Conservation (phyloP, 768 basidiomycete genomes). For the Hypholoma sublateritium region DNA sequence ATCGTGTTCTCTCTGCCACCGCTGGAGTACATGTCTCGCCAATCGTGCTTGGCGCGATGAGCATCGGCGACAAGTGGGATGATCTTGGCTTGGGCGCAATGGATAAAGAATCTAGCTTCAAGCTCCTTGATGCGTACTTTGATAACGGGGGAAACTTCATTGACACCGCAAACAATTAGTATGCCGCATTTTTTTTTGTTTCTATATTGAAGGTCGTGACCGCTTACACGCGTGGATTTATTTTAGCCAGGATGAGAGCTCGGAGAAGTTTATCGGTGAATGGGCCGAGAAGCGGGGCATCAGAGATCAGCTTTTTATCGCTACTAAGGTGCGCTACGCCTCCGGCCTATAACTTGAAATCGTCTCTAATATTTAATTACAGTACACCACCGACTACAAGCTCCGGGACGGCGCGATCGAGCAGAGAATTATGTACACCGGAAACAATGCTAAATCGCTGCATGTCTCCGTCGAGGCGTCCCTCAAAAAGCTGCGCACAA, state of each 20-base stretch:
- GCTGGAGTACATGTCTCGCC: slow-evolving; percentile 33
- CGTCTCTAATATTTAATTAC: background rate
- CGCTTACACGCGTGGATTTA: background rate
- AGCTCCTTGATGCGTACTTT: slow-evolving; percentile 41
- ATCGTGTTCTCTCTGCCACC: slow-evolving; percentile 38
- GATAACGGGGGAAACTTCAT: slow-evolving; percentile 44
- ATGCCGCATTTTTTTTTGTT: background rate
- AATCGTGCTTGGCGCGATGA: slow-evolving; percentile 44
- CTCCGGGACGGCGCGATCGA: slow-evolving; percentile 19
- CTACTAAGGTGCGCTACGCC: slow-evolving; percentile 35
- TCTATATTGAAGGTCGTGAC: background rate
- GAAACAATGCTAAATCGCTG: slow-evolving; percentile 42
- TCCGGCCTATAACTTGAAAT: too few species aligned
- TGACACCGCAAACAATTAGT: slow-evolving; percentile 42
- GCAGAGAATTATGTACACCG: slow-evolving; percentile 38
- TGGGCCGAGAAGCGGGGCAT: slow-evolving; percentile 38
- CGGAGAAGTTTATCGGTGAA: slow-evolving; percentile 41
- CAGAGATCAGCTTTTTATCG: slow-evolving; percentile 39
- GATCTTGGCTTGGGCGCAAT: slow-evolving; percentile 28
- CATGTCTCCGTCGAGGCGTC: slow-evolving; percentile 39
- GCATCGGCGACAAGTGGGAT: slow-evolving; percentile 46
- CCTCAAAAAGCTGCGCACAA: slow-evolving; percentile 43
- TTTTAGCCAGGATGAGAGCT: slow-evolving; percentile 37
- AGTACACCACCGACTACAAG: slow-evolving; percentile 31
- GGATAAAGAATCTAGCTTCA: slow-evolving; percentile 37